Conservation (phyloP, 306 rosid genomes). For the Urtica urens region DNA sequence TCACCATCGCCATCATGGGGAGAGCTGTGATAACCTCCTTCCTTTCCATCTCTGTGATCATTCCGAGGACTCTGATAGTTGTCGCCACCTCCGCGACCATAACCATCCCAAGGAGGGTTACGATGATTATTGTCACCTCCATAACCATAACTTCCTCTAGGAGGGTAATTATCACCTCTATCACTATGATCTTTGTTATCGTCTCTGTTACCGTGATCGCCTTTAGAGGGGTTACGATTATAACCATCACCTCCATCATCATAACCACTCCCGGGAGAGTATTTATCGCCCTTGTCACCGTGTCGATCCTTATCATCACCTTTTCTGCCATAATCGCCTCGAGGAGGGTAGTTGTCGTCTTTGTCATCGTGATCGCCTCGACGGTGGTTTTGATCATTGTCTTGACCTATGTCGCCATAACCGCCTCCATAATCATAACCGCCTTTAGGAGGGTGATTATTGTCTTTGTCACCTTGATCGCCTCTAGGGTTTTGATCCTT, state of each 20-base stretch:
- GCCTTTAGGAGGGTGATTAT: too few species aligned
- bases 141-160: too few species aligned
- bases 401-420: background rate
- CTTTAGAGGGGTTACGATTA: too few species aligned
- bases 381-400: too few species aligned
- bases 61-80: too few species aligned
- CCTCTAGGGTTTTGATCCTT: background rate
- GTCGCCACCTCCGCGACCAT: background rate
- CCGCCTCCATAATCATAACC: constrained; percentile 1
- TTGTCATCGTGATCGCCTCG: background rate
- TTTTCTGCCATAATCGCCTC: background rate
- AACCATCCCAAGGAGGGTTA: too few species aligned
- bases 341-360: background rate
- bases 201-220: background rate
- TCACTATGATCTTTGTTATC: background rate
- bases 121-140: background rate
- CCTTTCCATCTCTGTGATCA: too few species aligned
- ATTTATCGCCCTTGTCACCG: background rate
- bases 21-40: too few species aligned
- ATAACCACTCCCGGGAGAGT: background rate
- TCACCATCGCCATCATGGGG: background rate
- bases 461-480: background rate
- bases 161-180: background rate
- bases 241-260: background rate
- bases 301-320: background rate